Evolutionary conservation across 2,329 filamentous ascomycete genomes (phyloP), one percentile per base, ranked within the genome.

Genomic region (Boeremia lycopersici): DNA sequence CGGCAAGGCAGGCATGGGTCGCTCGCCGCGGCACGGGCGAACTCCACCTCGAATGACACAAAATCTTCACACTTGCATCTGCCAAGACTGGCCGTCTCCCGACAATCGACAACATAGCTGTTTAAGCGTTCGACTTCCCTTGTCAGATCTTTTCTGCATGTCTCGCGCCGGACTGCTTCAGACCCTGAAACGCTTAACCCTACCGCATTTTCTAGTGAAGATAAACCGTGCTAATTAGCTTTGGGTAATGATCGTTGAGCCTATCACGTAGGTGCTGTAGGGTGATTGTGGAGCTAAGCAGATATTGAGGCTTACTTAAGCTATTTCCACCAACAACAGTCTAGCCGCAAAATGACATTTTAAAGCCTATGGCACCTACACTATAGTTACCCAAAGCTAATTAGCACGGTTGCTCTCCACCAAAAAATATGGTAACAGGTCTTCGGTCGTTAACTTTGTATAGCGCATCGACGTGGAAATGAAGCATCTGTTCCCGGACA

Each of bases 301-400:
- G 46, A 41, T 35, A 34, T 35, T 45, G 51, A 38, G 40, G 45
- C 34, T 33, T n/a, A n/a, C n/a, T n/a, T n/a, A n/a, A n/a, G n/a
- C n/a, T n/a, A n/a, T n/a, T n/a, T n/a, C n/a, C n/a, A n/a, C n/a
- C n/a, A n/a, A n/a, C n/a, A n/a, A n/a, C n/a, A n/a, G n/a, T n/a
- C n/a, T n/a, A n/a, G n/a, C n/a, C n/a, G n/a, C n/a, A n/a, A n/a
- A n/a, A n/a, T n/a, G n/a, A n/a, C n/a, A n/a, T n/a, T n/a, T n/a
- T n/a, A n/a, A n/a, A n/a, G n/a, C n/a, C n/a, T n/a, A n/a, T n/a
- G n/a, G n/a, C n/a, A n/a, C n/a, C n/a, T n/a, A n/a, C n/a, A n/a
- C n/a, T n/a, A n/a, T n/a, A n/a, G n/a, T n/a, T n/a, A n/a, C n/a
- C n/a, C n/a, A n/a, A n/a, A n/a, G n/a, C n/a, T n/a, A n/a, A n/a